phyloP scores from a whole-genome alignment of 306 rosid genomes.

The Abrus pulchellus region DNA sequence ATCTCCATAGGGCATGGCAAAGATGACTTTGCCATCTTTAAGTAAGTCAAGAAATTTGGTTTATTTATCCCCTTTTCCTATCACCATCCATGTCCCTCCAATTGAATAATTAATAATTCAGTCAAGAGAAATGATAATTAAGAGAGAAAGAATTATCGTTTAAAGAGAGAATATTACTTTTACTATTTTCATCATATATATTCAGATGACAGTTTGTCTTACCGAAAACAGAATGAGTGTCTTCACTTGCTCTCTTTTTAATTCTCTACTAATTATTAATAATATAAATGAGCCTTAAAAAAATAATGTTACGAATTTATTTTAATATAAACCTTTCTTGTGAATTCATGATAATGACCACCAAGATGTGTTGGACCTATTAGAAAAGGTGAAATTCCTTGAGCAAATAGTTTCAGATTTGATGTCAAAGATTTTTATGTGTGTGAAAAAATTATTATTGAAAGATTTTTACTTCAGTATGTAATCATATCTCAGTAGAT shows the following conservation, averaged over 20 bases:
- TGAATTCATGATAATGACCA: too few species aligned
- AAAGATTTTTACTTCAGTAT: neutral
- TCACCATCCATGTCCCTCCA: constrained; percentile 1
- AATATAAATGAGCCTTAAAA: too few species aligned
- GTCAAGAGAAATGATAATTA: neutral
- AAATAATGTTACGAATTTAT: too few species aligned
- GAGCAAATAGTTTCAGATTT: neutral
- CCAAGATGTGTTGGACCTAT: neutral
- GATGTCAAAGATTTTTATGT: neutral
- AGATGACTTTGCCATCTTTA: constrained; percentile 11
- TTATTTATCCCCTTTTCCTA: neutral
- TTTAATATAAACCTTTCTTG: too few species aligned
- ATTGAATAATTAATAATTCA: neutral
- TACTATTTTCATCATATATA: neutral
- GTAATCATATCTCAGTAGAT: too few species aligned
- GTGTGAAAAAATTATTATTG: neutral
- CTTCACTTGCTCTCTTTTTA: too few species aligned
- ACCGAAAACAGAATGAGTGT: too few species aligned
- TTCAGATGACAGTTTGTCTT: too few species aligned
- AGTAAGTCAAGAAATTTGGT: neutral
- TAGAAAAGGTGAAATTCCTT: neutral
- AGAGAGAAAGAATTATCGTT: neutral
- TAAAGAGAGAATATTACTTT: neutral
- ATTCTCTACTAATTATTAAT: too few species aligned
- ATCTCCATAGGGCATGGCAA: neutral